phyloP scores from a whole-genome alignment of 176 grass and related monocot species.

The Echinochloa phyllopogon region DNA sequence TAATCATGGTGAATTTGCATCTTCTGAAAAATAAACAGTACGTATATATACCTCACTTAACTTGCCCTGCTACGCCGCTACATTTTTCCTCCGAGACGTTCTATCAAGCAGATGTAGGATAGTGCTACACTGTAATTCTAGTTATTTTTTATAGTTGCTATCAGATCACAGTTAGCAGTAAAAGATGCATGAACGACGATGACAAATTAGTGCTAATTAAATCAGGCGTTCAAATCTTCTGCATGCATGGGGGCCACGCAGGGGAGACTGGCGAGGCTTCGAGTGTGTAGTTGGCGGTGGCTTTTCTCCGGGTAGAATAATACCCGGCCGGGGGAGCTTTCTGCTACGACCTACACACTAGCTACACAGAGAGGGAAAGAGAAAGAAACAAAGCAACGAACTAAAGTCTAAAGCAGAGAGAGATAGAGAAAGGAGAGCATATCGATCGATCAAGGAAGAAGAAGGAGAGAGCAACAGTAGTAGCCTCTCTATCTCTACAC shows the following conservation, averaged over 20 bases:
- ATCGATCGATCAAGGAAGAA: conserved; percentile 42
- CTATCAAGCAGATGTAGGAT: background rate
- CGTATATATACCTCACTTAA: background rate
- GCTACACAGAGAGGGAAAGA: conserved; percentile 14
- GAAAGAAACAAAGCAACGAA: conserved; percentile 56
- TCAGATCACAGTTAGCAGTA: background rate
- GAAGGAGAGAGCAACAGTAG: conserved; percentile 45
- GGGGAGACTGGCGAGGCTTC: conserved; percentile 53
- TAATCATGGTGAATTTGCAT: background rate
- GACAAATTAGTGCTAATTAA: background rate
- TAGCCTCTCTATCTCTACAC: conserved; percentile 17
- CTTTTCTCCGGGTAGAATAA: conserved; percentile 73
- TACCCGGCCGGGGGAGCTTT: conserved; percentile 50
- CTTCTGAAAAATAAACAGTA: background rate
- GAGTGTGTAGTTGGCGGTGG: conserved; percentile 57
- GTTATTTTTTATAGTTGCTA: background rate
- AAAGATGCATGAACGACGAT: background rate
- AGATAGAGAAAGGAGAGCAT: conserved; percentile 42
- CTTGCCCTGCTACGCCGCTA: no score
- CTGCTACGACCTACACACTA: conserved; percentile 34
- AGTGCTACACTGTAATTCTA: background rate
- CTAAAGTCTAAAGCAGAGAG: conserved; percentile 56
- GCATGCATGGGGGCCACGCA: conserved; percentile 38
- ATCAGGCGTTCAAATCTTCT: conserved; percentile 39
- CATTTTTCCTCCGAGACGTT: background rate